Percentiles rank a stretch among this genome's conserved stretches.
Conservation (phyloP, 129 eudicot genomes). For the Solidago caesia region DNA sequence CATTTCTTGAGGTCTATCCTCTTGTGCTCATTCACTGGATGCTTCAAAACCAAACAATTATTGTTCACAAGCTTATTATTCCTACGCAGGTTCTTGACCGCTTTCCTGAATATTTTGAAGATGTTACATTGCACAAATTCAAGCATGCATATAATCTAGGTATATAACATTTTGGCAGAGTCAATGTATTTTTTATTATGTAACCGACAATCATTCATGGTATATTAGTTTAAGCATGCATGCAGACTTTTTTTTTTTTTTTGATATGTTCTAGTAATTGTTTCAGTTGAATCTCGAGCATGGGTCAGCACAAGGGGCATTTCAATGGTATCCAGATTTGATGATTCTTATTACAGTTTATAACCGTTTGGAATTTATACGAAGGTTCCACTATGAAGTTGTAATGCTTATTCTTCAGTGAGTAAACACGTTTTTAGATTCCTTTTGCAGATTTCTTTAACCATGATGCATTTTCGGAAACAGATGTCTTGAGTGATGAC, state of each 20-base stretch:
- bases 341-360: constrained; percentile 1
- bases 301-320: constrained; percentile 79
- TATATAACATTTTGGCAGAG: constrained; percentile 21
- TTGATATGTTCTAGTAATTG: constrained; percentile 17
- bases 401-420: constrained; percentile 5
- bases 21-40: not conserved
- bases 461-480: constrained; percentile 69
- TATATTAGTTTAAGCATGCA: not conserved
- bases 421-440: constrained; percentile 44
- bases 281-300: constrained; percentile 83
- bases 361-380: not conserved
- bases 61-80: constrained; percentile 10
- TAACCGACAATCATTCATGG: constrained; percentile 8
- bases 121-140: constrained; percentile 48
- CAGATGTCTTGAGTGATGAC: constrained; percentile 59
- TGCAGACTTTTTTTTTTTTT: no score
- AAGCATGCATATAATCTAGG: constrained; percentile 73
- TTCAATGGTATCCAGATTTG: constrained; percentile 53
- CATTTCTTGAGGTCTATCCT: constrained; percentile 11
- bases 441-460: constrained; percentile 92
- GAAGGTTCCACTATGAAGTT: not conserved
- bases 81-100: constrained; percentile 48
- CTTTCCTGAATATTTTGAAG: constrained; percentile 49
- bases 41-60: constrained; percentile 17
- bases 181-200: not conserved